Conservation (phyloP, 495 filamentous ascomycete genomes). For the Hypoxylon fragiforme region DNA sequence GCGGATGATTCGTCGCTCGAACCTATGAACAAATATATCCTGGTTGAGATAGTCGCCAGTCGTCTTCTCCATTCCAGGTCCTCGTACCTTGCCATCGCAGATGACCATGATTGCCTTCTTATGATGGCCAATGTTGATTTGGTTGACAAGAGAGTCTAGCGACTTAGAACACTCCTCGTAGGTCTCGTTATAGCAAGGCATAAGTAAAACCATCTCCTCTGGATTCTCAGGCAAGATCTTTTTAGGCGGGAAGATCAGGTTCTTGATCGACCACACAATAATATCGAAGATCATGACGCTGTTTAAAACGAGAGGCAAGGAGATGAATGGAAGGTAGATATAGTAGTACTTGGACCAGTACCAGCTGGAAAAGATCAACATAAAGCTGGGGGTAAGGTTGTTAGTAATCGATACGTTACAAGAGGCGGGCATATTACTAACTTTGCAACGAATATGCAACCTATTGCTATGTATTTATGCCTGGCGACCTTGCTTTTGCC, state of each 20-base stretch:
- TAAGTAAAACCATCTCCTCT: slow-evolving; percentile 36
- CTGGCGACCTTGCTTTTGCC: slow-evolving; percentile 23
- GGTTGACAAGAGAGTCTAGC: slow-evolving; percentile 38
- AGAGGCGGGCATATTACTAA: slow-evolving; percentile 6
- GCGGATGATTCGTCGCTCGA: slow-evolving; percentile 64
- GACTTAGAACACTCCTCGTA: slow-evolving; percentile 34
- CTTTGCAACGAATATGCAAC: slow-evolving; percentile 20
- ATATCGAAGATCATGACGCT: slow-evolving; percentile 33
- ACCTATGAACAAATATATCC: slow-evolving; percentile 67
- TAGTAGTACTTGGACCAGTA: slow-evolving; percentile 32
- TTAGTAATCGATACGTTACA: background rate
- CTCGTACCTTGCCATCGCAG: slow-evolving; percentile 77
- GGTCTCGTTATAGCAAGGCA: slow-evolving; percentile 43
- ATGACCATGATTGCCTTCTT: slow-evolving; percentile 74
- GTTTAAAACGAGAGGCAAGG: slow-evolving; percentile 32
- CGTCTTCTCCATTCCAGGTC: slow-evolving; percentile 69
- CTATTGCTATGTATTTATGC: slow-evolving; percentile 26
- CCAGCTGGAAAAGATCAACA: slow-evolving; percentile 37
- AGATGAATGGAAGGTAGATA: slow-evolving; percentile 35
- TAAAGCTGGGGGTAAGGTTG: slow-evolving; percentile 19
- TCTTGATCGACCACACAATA: slow-evolving; percentile 14
- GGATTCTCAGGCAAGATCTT: slow-evolving; percentile 22
- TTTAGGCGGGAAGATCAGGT: slow-evolving; percentile 24
- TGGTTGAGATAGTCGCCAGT: slow-evolving; percentile 70
- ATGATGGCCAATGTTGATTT: slow-evolving; percentile 34